Base-by-base conservation (phyloP, 805 yeast genomes). In the Metschnikowia lunata region DNA sequence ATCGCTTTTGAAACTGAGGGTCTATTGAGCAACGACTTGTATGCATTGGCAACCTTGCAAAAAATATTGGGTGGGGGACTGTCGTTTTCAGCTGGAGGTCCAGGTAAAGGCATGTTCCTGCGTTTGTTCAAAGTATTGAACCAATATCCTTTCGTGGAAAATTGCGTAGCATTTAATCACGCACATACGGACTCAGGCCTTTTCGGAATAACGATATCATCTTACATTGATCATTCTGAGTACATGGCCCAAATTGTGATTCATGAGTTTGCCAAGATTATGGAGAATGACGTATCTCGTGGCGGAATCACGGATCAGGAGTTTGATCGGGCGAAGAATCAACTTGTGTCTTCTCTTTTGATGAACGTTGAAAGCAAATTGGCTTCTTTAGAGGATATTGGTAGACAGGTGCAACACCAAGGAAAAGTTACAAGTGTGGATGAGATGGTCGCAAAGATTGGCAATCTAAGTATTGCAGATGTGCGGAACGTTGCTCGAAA, bases 31-130 rank as follows among this genome's bases (percentile, higher is more conserved):
- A 88, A 87, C 14, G 97, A 93, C 56, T 80, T 90, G 36, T 93
- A 93, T 58, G 95, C 96, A 1, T 70, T 89, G 33, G 97, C 98
- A 1, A 82, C 89, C 1, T 72, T 93, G 46, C 98, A 93, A 62
- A 88, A 90, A 47, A 71, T 91, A 18, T 69, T 93, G 11, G 99
- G 99, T 35, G 97, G 98, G 31, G 99, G 98, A 45, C 95, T 97
- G 6, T 89, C 98, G 1, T 93, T 93, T 60, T 83, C 95, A 14
- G 98, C 99, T 8, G 99, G 99, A 52, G 99, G 99, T 0, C 99
- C 99, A 13, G 99, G 99, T 42, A 93, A 93, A 65, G 99, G 99
- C 4, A 90, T 93, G 98, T 93, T 89, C 62, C 88, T 97, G 4
- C 76, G 98, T 47, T 78, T 95, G 23, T 93, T 89, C 69, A 80